phyloP scores from a whole-genome alignment of 2,329 filamentous ascomycete species.

The Paraphaeosphaeria sporulosa region DNA sequence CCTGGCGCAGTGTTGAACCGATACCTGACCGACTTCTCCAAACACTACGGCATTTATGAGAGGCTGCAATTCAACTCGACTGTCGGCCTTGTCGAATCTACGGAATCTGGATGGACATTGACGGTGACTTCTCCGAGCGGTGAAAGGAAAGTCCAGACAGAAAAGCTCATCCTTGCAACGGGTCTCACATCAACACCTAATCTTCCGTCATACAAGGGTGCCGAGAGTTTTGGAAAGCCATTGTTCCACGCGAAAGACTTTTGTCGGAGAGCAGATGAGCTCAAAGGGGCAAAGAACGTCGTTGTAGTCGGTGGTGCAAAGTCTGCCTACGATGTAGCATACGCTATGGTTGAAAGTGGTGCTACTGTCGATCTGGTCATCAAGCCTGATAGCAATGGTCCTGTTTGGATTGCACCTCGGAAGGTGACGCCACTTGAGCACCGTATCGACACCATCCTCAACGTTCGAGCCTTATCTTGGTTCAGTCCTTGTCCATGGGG shows the following conservation, averaged over 20 bases:
- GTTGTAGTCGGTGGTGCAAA: constrained; percentile 70
- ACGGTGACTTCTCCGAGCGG: constrained; percentile 11
- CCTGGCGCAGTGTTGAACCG: constrained; percentile 64
- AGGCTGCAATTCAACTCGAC: constrained; percentile 60
- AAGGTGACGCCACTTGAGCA: constrained; percentile 72
- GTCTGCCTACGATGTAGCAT: constrained; percentile 69
- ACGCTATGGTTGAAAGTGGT: constrained; percentile 60
- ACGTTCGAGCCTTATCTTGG: constrained; percentile 73
- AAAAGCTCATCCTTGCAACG: constrained; percentile 67
- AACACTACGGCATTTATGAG: constrained; percentile 56
- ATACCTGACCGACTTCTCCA: constrained; percentile 59
- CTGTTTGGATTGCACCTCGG: constrained; percentile 65
- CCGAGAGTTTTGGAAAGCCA: constrained; percentile 59
- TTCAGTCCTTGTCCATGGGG: constrained; percentile 79
- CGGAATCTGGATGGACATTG: constrained; percentile 48
- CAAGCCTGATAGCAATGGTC: constrained; percentile 60
- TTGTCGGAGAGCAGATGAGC: constrained; percentile 49
- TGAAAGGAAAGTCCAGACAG: constrained; percentile 30
- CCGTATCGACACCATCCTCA: constrained; percentile 71
- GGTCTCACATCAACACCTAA: constrained; percentile 68
- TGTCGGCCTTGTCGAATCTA: constrained; percentile 51
- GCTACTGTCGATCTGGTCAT: constrained; percentile 66
- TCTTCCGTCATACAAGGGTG: constrained; percentile 60
- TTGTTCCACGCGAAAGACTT: constrained; percentile 67
- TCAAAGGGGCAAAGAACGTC: constrained; percentile 42